phyloP scores from a whole-genome alignment of 106 monocot species.

The Hemerocallis citrina region DNA sequence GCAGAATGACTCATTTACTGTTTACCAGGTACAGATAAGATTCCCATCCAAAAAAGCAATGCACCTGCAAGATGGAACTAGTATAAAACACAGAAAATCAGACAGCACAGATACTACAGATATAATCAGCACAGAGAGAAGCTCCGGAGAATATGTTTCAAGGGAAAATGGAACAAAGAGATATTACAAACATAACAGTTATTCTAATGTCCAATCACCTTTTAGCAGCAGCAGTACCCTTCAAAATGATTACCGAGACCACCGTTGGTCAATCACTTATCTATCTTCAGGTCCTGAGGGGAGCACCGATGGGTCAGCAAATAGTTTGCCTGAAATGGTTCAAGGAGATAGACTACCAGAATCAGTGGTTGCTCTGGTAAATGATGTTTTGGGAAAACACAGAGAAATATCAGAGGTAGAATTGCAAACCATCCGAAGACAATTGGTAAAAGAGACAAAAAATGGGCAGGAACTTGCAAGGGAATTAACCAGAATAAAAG shows the following conservation, averaged over 20 bases:
- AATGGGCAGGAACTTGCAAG: constrained; percentile 51
- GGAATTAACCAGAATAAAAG: constrained; percentile 45
- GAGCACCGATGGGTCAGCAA: constrained; percentile 52
- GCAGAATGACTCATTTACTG: constrained; percentile 6
- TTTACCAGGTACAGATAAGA: constrained; percentile 6
- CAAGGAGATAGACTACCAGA: constrained; percentile 27
- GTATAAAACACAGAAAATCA: constrained; percentile 26
- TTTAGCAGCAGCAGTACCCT: constrained; percentile 18
- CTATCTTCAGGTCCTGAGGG: constrained; percentile 62
- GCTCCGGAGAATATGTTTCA: constrained; percentile 44
- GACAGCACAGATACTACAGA: constrained; percentile 53
- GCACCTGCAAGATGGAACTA: constrained; percentile 14
- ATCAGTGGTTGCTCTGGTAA: constrained; percentile 18
- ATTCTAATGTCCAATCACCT: constrained; percentile 29
- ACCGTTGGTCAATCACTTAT: constrained; percentile 12
- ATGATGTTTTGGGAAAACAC: background rate
- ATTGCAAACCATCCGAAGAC: constrained; percentile 79
- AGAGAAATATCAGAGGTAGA: constrained; percentile 73
- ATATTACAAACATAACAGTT: constrained; percentile 13
- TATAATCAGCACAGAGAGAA: constrained; percentile 35
- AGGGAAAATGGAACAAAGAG: constrained; percentile 22
- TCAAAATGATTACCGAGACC: constrained; percentile 21
- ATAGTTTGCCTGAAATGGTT: constrained; percentile 46
- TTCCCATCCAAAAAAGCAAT: constrained; percentile 32
- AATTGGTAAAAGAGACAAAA: constrained; percentile 67